Base-by-base conservation (phyloP, 2,329 filamentous ascomycete genomes). In the Amphichorda felina region DNA sequence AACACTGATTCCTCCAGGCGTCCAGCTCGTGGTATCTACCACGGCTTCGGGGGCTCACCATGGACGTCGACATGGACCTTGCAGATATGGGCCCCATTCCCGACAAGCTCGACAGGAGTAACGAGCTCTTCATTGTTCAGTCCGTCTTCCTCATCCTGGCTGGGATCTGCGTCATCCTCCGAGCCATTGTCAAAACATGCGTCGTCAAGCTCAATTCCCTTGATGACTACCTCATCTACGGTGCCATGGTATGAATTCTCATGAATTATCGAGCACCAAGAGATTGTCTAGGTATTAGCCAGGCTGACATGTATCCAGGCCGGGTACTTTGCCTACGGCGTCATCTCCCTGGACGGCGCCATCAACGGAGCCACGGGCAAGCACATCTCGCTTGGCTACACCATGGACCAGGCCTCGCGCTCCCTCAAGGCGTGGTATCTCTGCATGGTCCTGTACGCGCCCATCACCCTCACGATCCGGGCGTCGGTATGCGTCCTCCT, bases 401-500 rank as follows among this genome's bases (percentile, higher is more conserved):
- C 36, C 14, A 36, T 38, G 4, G 38, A 49, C 6, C 42, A 47
- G 21, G 47, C 49, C 5, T 40, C 46, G 33, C 35, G 49, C 4
- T 51, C 51, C 7, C 46, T 63, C 2, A 44, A 48, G 9, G 45
- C 50, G 4, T 63, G 56, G 60, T 63, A 57, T 39, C 44, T 60
- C 13, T 60, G 55, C 41, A 57, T 63, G 41, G 47, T 57, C 3
- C 37, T 61, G 3, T 67, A 68, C 36, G 47, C 58, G 0, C 55
- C 56, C 1, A 50, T 60, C 11, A 61, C 59, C 2, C 51, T 59
- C 26, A 45, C 57, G 16, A 48, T 59, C 19, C 57, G 63, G n/a
- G 53, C 56, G 10, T 60, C 60, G 1, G 57, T 66, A 26, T 57
- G 56, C 19, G 34, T 62, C 8, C 59, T 64, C 18, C 50, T 66